A percentile compares a stretch with the other conserved stretches of the same genome.
These are phyloP conservation scores for Ormosia emarginata DNA, from an alignment of 306 rosid genomes.

Conservation along the genomic window DNA sequence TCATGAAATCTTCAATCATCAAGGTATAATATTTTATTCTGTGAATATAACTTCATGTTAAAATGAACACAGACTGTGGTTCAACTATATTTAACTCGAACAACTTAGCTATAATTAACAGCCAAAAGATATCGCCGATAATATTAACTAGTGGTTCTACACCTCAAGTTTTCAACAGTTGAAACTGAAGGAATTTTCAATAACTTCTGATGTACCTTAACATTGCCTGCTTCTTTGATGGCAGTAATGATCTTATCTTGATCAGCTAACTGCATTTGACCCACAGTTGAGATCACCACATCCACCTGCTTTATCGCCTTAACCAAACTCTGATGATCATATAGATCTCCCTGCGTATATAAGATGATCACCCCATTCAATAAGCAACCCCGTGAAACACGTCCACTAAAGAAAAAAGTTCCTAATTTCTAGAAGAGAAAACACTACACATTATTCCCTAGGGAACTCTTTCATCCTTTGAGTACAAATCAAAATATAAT, in stretches of 20 bases:
- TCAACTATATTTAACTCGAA: too few relatives aligned
- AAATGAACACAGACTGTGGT: too few relatives aligned
- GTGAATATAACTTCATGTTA: too few relatives aligned
- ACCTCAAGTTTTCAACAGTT: background rate
- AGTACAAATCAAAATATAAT: background rate
- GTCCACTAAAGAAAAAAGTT: too few relatives aligned
- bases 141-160: too few relatives aligned
- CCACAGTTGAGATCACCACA: conserved; percentile 62
- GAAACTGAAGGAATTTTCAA: background rate
- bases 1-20: background rate
- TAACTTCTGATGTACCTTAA: conserved; percentile 38
- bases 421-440: too few relatives aligned
- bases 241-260: conserved; percentile 68
- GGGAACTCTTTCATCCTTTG: too few relatives aligned
- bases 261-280: conserved; percentile 37
- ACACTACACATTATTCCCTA: too few relatives aligned
- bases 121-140: background rate
- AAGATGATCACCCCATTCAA: background rate
- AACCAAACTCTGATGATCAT: conserved; percentile 62
- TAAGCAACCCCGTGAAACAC: too few relatives aligned
- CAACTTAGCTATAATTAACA: background rate
- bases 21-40: background rate
- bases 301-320: conserved; percentile 68
- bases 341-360: conserved; percentile 55
- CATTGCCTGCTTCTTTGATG: conserved; percentile 68